Conservation (phyloP, 495 filamentous ascomycete genomes). For the Neurospora sp. region DNA sequence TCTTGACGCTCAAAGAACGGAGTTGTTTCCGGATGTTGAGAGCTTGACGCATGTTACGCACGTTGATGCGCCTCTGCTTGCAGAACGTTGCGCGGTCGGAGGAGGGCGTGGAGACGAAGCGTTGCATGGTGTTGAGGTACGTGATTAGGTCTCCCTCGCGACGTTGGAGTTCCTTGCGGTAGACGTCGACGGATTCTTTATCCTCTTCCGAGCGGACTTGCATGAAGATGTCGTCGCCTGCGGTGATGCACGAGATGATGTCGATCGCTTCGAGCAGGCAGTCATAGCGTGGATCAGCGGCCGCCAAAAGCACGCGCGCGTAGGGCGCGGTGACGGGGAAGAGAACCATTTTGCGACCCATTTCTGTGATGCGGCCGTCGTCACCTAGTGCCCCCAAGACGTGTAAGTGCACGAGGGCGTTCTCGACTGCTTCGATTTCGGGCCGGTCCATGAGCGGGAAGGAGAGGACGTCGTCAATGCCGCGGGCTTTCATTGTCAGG, state of each 20-base stretch:
- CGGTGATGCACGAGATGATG: constrained; percentile 78
- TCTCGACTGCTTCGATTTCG: constrained; percentile 64
- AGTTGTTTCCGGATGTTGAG: constrained; percentile 82
- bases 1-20: constrained; percentile 46
- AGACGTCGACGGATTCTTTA: constrained; percentile 62
- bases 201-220: constrained; percentile 73
- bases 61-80: constrained; percentile 62
- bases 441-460: constrained; percentile 86
- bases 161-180: constrained; percentile 61
- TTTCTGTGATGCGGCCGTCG: constrained; percentile 58
- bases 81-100: constrained; percentile 69
- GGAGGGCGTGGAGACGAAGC: constrained; percentile 61
- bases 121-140: constrained; percentile 68
- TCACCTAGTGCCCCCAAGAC: constrained; percentile 67
- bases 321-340: constrained; percentile 77
- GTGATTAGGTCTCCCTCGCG: constrained; percentile 88
- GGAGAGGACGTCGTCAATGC: constrained; percentile 66
- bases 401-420: constrained; percentile 72
- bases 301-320: constrained; percentile 73
- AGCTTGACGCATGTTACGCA: constrained; percentile 67
- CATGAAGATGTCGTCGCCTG: constrained; percentile 76
- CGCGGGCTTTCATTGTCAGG: constrained; percentile 90
- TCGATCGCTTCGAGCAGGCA: constrained; percentile 82
- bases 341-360: constrained; percentile 66
- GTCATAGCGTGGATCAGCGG: constrained; percentile 53